phyloP scores from a whole-genome alignment of 2,329 filamentous ascomycete genomes.

The Trichoderma lentiforme region DNA sequence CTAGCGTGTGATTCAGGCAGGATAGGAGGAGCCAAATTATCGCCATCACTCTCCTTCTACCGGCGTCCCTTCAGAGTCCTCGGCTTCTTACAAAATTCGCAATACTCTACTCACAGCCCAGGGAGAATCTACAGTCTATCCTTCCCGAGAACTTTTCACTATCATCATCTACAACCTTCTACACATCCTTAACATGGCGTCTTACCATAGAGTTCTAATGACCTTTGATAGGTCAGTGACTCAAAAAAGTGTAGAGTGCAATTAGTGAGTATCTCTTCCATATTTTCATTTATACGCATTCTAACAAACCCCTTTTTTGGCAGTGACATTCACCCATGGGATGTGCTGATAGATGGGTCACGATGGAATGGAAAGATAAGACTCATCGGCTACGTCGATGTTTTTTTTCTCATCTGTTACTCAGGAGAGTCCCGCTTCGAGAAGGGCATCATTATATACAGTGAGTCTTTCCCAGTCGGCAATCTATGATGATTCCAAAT shows the following conservation, averaged over 20 bases:
- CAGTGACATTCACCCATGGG: constrained; percentile 15
- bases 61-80: neutral
- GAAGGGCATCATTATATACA: constrained; percentile 19
- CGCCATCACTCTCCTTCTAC: neutral
- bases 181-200: neutral
- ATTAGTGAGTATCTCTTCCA: neutral
- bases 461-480: neutral
- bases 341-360: constrained; percentile 1
- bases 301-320: neutral
- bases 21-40: neutral
- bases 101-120: neutral
- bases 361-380: constrained; percentile 10
- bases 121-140: neutral
- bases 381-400: constrained; percentile 16
- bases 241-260: constrained; percentile 4
- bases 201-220: constrained; percentile 5
- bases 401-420: constrained; percentile 20
- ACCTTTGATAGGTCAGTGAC: neutral
- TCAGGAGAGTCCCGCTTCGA: constrained; percentile 20
- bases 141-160: neutral
- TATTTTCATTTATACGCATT: neutral
- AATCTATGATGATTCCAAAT: neutral
- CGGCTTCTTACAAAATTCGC: neutral
- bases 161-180: neutral
- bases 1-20: neutral